Evolutionary conservation across 352 stramenopile species (phyloP), one percentile per base, ranked within the genome.

Genomic region (Blastocystis sp.): DNA sequence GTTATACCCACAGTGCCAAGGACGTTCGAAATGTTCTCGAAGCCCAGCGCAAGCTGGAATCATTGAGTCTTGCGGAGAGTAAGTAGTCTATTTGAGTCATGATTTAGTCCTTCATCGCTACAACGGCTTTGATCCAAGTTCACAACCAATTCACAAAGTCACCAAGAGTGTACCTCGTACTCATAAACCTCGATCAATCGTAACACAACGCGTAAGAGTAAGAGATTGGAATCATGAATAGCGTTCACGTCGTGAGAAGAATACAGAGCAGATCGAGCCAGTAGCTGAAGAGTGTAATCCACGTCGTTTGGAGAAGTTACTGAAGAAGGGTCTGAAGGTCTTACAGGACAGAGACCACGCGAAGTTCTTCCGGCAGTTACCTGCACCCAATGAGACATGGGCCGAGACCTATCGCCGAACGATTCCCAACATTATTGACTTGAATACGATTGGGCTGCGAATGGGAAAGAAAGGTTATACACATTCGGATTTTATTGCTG

Each of bases 401-500:
- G 51, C 73, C 19, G 48, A 64, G 22, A 24, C 51, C 13, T 84
- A 84, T 42, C 44, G 51, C 6, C 37, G 53, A 40, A 56, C 53
- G 0, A 84, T 84, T 22, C 35, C 44, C 5, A 53, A 62, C 19
- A 33, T 68, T 35, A 64, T 84, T 24, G 73, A 84, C 44, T 48
- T 84, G 24, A 44, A 30, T 22, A 84, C 33, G 24, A 84, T 84
- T 27, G 22, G 35, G 13, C 5, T 33, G 19, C 30, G 73, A 17
- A 84, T 84, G 22, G 54, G 40, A 22, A 48, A 15, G 73, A 66
- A 40, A 9, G 73, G 73, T 27, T 84, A 84, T n/a, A 84, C 73
- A 37, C 73, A 84, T 22, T 30, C 27, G 24, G 27, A 64, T 27
- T 42, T 84, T 22, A 33, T 84, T 9, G 35, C 51, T 15, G 73